Conservation (phyloP, 1,139 yeast species). For the Yamadazyma dushanensis region DNA sequence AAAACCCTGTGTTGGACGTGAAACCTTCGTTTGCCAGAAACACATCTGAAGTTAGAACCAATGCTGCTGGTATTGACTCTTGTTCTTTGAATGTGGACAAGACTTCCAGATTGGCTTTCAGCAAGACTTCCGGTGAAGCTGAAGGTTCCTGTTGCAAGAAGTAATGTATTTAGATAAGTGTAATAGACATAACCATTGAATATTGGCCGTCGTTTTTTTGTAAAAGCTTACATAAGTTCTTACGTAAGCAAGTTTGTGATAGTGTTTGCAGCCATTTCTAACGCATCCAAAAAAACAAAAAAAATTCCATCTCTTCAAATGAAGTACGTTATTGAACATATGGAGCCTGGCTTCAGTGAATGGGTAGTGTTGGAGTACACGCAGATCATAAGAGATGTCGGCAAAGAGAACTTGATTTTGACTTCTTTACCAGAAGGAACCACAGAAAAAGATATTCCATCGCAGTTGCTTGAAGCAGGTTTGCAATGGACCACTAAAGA, state of each 20-base stretch:
- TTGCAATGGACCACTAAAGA: slow-evolving; percentile 82
- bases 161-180: background rate
- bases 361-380: slow-evolving; percentile 92
- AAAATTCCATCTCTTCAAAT: background rate
- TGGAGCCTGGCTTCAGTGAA: slow-evolving; percentile 95
- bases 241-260: no score
- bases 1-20: slow-evolving; percentile 75
- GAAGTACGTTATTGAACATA: slow-evolving; percentile 84
- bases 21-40: slow-evolving; percentile 69
- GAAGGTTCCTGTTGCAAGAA: slow-evolving; percentile 8
- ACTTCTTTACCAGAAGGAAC: slow-evolving; percentile 74
- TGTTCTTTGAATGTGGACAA: slow-evolving; percentile 41
- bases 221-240: no score
- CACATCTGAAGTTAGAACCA: slow-evolving; percentile 54
- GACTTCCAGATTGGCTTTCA: slow-evolving; percentile 43
- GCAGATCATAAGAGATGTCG: slow-evolving; percentile 81
- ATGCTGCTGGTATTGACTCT: slow-evolving; percentile 32
- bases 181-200: no score
- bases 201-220: no score
- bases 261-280: no score
- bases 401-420: slow-evolving; percentile 68
- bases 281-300: slow-evolving; percentile 1
- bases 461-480: slow-evolving; percentile 57
- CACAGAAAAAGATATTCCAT: slow-evolving; percentile 65
- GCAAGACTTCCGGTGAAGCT: slow-evolving; percentile 12